These are phyloP conservation scores for Elsinoe ampelina DNA, from an alignment of 2,329 filamentous ascomycete species.

Conservation along the genomic window DNA sequence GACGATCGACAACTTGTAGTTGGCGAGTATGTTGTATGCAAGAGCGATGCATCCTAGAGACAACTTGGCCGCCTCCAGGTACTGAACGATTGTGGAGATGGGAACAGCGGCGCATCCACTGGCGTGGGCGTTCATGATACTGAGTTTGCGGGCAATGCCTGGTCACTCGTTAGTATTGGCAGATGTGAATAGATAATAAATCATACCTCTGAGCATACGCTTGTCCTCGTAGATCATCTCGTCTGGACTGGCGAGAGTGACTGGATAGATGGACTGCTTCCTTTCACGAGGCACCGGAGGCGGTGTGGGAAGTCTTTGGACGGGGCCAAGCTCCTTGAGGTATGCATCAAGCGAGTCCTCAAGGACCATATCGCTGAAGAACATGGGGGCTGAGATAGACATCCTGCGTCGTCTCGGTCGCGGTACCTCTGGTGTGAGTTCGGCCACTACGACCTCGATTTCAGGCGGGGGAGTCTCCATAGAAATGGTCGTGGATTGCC, in stretches of 20 bases:
- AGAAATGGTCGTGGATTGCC: neutral
- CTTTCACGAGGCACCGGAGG: slow-evolving; percentile 17
- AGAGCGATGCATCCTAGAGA: slow-evolving; percentile 24
- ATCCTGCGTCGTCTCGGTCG: slow-evolving; percentile 4
- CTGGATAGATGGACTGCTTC: slow-evolving; percentile 13
- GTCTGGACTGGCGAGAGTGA: slow-evolving; percentile 17
- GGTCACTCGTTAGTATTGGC: neutral
- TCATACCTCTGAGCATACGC: neutral
- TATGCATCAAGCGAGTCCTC: slow-evolving; percentile 23
- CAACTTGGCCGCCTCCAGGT: slow-evolving; percentile 22
- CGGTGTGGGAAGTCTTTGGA: slow-evolving; percentile 26
- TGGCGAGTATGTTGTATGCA: slow-evolving; percentile 24
- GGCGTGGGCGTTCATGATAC: slow-evolving; percentile 10
- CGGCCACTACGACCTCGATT: neutral
- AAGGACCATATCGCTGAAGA: slow-evolving; percentile 11
- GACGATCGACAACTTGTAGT: slow-evolving; percentile 14
- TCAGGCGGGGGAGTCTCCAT: neutral
- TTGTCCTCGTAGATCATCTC: slow-evolving; percentile 18
- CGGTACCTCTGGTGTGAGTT: neutral
- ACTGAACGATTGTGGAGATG: slow-evolving; percentile 17
- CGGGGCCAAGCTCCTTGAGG: slow-evolving; percentile 21
- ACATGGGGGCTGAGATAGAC: slow-evolving; percentile 3
- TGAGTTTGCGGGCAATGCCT: slow-evolving; percentile 1
- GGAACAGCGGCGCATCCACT: slow-evolving; percentile 17
- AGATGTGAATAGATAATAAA: neutral